phyloP scores from a whole-genome alignment of 495 filamentous ascomycete species.

The Lasiosphaeria hispida region DNA sequence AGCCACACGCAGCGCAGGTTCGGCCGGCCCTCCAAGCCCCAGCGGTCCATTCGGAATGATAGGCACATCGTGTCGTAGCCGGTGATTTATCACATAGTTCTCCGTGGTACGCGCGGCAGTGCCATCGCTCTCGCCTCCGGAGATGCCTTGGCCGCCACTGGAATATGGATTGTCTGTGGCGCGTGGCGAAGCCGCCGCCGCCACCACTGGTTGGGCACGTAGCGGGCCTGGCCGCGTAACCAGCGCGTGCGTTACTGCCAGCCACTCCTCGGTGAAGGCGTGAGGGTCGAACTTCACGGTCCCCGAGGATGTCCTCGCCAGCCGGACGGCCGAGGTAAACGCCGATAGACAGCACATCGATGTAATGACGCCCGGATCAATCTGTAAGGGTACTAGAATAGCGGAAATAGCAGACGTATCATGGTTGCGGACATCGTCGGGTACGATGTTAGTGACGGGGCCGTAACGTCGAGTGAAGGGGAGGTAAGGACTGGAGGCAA shows the following conservation, averaged over 20 bases:
- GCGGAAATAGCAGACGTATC: conserved; percentile 8
- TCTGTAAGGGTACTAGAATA: conserved; percentile 17
- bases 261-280: conserved; percentile 29
- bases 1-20: conserved; percentile 26
- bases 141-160: neutral
- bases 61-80: conserved; percentile 9
- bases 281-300: conserved; percentile 25
- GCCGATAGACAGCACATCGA: conserved; percentile 18
- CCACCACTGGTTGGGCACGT: neutral
- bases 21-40: conserved; percentile 6
- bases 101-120: conserved; percentile 8
- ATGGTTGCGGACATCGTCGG: conserved; percentile 5
- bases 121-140: neutral
- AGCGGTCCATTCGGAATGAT: conserved; percentile 8
- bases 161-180: conserved; percentile 2
- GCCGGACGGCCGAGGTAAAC: conserved; percentile 18
- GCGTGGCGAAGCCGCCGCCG: too few species aligned
- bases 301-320: conserved; percentile 15
- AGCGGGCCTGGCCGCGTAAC: conserved; percentile 23
- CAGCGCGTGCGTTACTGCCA: conserved; percentile 23
- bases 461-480: conserved; percentile 16
- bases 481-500: conserved; percentile 26
- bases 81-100: conserved; percentile 24
- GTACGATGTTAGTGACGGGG: conserved; percentile 13
- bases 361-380: conserved; percentile 13